phyloP scores from a whole-genome alignment of 2,329 filamentous ascomycete species.

The Furcasterigmium furcatum region DNA sequence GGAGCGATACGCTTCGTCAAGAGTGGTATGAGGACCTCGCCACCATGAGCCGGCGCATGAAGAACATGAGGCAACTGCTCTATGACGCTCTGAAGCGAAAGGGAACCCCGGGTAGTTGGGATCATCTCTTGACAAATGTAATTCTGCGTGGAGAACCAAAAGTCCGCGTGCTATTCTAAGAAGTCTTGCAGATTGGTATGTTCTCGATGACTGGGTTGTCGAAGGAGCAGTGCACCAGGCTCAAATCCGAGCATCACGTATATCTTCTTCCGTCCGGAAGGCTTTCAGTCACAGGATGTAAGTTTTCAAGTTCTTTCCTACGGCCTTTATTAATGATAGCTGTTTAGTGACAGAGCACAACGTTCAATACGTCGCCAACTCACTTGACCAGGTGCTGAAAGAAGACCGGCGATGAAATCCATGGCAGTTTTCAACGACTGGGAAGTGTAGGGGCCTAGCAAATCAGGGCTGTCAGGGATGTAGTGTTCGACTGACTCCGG shows the following conservation, averaged over 20 bases:
- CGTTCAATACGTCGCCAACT: too few relatives aligned
- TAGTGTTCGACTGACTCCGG: too few relatives aligned
- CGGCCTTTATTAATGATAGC: too few relatives aligned
- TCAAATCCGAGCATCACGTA: slow-evolving; percentile 27
- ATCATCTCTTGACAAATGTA: neutral
- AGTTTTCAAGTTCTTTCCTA: too few relatives aligned
- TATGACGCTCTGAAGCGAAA: slow-evolving; percentile 11
- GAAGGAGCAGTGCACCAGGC: slow-evolving; percentile 20
- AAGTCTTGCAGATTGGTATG: slow-evolving; percentile 35
- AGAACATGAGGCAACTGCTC: slow-evolving; percentile 21
- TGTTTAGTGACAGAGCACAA: too few relatives aligned
- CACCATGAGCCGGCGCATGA: slow-evolving; percentile 28
- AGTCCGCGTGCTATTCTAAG: too few relatives aligned
- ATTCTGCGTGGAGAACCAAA: too few relatives aligned
- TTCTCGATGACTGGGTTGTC: slow-evolving; percentile 32
- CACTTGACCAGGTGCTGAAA: too few relatives aligned
- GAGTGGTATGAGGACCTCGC: slow-evolving; percentile 19
- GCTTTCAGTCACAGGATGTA: slow-evolving; percentile 25
- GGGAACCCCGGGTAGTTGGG: neutral
- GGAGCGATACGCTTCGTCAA: neutral
- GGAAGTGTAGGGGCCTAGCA: too few relatives aligned
- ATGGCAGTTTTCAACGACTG: too few relatives aligned
- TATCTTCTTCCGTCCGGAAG: slow-evolving; percentile 19
- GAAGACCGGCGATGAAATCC: too few relatives aligned
- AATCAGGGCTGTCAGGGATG: too few relatives aligned